Evolutionary conservation across 805 yeast genomes (phyloP).

Genomic region (Candida sithepensis): DNA sequence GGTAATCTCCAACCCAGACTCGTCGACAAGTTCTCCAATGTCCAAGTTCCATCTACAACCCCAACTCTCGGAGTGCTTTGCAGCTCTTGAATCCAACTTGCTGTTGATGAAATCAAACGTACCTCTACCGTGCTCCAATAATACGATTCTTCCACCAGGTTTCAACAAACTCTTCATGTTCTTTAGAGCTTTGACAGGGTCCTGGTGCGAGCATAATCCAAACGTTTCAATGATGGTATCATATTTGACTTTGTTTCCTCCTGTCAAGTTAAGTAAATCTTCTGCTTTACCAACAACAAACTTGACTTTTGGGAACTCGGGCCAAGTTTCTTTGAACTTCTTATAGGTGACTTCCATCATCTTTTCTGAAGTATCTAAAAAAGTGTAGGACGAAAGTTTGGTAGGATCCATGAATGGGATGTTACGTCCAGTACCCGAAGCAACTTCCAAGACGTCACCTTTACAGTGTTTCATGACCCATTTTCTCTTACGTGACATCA

Average conservation of each 20-base stretch:
- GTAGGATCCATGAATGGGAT: conserved; percentile 66
- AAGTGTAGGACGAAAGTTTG: conserved; percentile 68
- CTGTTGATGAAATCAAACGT: conserved; percentile 72
- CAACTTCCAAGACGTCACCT: conserved; percentile 92
- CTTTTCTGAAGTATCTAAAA: conserved; percentile 75
- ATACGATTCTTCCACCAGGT: conserved; percentile 85
- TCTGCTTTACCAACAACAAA: conserved; percentile 92
- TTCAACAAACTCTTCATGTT: conserved; percentile 71
- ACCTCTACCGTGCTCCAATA: conserved; percentile 92
- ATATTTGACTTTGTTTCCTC: conserved; percentile 48
- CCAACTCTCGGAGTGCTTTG: conserved; percentile 82
- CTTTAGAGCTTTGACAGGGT: conserved; percentile 77
- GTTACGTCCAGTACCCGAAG: conserved; percentile 96
- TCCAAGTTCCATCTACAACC: conserved; percentile 98
- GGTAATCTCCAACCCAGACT: conserved; percentile 79
- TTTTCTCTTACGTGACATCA: conserved; percentile 63
- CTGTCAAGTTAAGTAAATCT: conserved; percentile 53
- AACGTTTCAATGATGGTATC: conserved; percentile 93
- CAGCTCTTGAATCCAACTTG: conserved; percentile 78
- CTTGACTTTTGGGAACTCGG: conserved; percentile 67
- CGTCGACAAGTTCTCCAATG: conserved; percentile 80
- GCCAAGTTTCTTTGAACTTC: conserved; percentile 67
- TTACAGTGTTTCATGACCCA: conserved; percentile 73
- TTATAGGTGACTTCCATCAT: conserved; percentile 81
- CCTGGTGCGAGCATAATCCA: conserved; percentile 94